These are phyloP conservation scores for Craterostigma plantagineum DNA, from an alignment of 257 asterid species.

Conservation along the genomic window DNA sequence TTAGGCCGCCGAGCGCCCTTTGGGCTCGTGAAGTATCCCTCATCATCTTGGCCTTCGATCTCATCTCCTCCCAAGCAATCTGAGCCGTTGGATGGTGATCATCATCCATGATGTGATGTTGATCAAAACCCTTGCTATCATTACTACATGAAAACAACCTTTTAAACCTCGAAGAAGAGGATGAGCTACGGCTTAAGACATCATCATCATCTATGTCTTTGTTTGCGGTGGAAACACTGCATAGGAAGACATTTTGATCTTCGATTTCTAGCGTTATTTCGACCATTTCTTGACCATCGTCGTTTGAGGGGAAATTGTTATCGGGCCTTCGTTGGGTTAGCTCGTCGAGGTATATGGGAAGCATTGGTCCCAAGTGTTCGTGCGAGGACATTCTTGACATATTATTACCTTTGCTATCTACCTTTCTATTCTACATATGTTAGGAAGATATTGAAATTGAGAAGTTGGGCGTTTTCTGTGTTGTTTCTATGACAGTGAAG, in stretches of 20 bases:
- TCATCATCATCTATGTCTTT: constrained; percentile 4
- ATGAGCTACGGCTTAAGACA: constrained; percentile 10
- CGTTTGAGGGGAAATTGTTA: constrained; percentile 6
- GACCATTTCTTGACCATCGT: constrained; percentile 32
- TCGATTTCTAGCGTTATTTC: constrained; percentile 76
- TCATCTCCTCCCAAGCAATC: constrained; percentile 48
- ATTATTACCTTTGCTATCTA: no score
- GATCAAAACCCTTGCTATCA: constrained; percentile 1
- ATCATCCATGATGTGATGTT: constrained; percentile 16
- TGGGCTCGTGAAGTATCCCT: constrained; percentile 68
- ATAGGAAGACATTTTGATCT: constrained; percentile 25
- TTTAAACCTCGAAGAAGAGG: constrained; percentile 38
- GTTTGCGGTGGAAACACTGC: constrained; percentile 16
- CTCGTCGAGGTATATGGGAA: constrained; percentile 64
- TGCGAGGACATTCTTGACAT: no score
- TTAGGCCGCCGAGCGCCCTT: constrained; percentile 65
- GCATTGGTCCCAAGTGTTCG: constrained; percentile 86
- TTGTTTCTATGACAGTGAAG: no score
- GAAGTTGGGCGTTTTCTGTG: no score
- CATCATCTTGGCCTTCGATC: constrained; percentile 40
- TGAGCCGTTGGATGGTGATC: constrained; percentile 19
- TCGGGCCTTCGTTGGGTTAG: constrained; percentile 9
- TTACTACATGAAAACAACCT: constrained; percentile 50
- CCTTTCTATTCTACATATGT: no score
- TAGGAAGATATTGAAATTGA: no score